Percentiles rank a stretch among this genome's conserved stretches.
phyloP scores from a whole-genome alignment of 352 stramenopile genomes.

The Phytopythium litorale region DNA sequence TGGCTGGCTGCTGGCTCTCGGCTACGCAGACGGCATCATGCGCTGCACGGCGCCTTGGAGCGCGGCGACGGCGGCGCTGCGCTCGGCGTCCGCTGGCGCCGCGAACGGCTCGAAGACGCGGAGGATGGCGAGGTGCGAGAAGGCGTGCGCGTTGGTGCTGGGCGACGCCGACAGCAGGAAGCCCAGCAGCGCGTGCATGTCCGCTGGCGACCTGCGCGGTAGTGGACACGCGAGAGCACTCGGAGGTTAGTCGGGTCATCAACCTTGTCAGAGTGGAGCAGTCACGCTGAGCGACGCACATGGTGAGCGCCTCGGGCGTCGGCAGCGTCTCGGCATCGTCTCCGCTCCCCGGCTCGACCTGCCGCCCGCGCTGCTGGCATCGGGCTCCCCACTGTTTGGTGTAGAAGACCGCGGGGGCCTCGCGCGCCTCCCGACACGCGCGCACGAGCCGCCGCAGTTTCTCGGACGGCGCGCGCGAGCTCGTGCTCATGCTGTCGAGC shows the following conservation, averaged over 20 bases:
- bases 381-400: slow-evolving; percentile 8
- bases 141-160: slow-evolving; percentile 36
- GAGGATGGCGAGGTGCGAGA: slow-evolving; percentile 58
- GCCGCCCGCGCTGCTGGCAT: slow-evolving; percentile 12
- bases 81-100: neutral
- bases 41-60: neutral
- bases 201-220: slow-evolving; percentile 29
- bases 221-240: neutral
- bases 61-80: neutral
- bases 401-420: slow-evolving; percentile 33
- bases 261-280: neutral
- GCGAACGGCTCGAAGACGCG: slow-evolving; percentile 37
- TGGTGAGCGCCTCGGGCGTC: neutral
- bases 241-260: neutral
- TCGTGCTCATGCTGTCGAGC: slow-evolving; percentile 37
- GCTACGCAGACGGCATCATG: neutral
- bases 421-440: slow-evolving; percentile 44
- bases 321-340: neutral
- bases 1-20: too few species aligned
- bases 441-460: slow-evolving; percentile 45
- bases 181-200: slow-evolving; percentile 43
- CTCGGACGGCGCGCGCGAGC: slow-evolving; percentile 46
- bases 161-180: slow-evolving; percentile 52
- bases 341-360: neutral
- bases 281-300: neutral